Evolutionary conservation across 106 monocot species (phyloP), one percentile per base, ranked within the genome.

Genomic region (Triglochin maritima): DNA sequence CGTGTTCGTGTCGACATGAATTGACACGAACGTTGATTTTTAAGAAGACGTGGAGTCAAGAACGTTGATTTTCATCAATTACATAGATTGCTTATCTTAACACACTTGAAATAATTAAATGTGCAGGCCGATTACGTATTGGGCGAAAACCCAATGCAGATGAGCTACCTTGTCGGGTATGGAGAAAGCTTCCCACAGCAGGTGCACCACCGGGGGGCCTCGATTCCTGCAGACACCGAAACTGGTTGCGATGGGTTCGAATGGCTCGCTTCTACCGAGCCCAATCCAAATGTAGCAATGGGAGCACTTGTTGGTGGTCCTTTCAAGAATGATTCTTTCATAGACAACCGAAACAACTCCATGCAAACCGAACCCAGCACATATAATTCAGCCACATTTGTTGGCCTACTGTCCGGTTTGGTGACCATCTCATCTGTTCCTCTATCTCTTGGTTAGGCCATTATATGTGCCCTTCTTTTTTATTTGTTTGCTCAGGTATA

Each of bases 261-360:
- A 9, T 60, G 70, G 44, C 10, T 47, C 9, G 17, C 59, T 29
- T 29, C 29, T 29, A 29, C 29, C 29, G 29, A 29, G 7, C 15
- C 71, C 3, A 83, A 83, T 69, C 79, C 79, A 6, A 83, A 83
- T 53, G 72, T 76, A 1, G 49, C 79, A 17, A 69, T 57, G 9
- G 83, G 83, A 1, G 83, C 79, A 0, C 53, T 83, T n/a, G 79
- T 83, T 42, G 83, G 83, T 6, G 83, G 83, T 44, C 83, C 83
- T 2, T 64, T 72, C 47, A 29, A 9, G 45, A 44, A 46, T 7
- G 83, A 83, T 14, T 44, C 48, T 29, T 83, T 68, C 56, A 68
- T 41, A 1, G 83, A 83, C 15, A 50, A 46, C 3, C 46, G 83
- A 17, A 59, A 59, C 13, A 79, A 83, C n/a, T 83, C 68, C 72